Evolutionary conservation across 768 basidiomycete genomes (phyloP), one percentile per base, ranked within the genome.

Genomic region (Suillus discolor): DNA sequence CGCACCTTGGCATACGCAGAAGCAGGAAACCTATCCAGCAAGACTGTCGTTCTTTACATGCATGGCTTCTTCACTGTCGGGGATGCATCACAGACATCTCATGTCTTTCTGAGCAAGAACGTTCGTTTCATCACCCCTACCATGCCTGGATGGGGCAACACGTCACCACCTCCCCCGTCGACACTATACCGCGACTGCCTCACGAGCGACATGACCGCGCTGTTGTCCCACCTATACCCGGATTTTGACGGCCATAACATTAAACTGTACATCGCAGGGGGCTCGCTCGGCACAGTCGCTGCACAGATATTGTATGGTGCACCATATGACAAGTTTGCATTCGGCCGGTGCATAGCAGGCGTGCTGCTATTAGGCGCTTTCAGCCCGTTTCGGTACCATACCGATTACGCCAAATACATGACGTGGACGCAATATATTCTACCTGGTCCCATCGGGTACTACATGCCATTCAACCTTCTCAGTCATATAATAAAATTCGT

Each of bases 301-400:
- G 83, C 87, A 0, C 87, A 88, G 76, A 85, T 87, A 44, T 69
- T 89, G 15, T 87, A 85, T 65, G 84, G 83, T 2, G 80, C 83
- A 0, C 71, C 85, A 0, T 84, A 82, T 73, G 79, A 83, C 69
- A 68, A 74, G 18, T 89, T 89, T 66, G 85, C 85, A 8, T 78
- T 81, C 36, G 84, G 83, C 23, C 74, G 78, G 18, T 74, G 79
- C 59, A 79, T 87, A 67, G 75, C 71, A 6, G 84, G 83, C 2
- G 77, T 86, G 68, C 67, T 88, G 57, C 78, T 89, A 53, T 71
- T 83, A 36, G 81, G 76, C 2, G 77, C 87, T 0, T 66, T 82
- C 68, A 78, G 84, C 11, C 87, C 87, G 0, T 80, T 83, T 51
- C 80, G 76, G 57, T 72, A 74, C 57, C 82, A 88, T 72, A 74